Conservation (phyloP, 116 monocot species). For the Zostera marina region DNA sequence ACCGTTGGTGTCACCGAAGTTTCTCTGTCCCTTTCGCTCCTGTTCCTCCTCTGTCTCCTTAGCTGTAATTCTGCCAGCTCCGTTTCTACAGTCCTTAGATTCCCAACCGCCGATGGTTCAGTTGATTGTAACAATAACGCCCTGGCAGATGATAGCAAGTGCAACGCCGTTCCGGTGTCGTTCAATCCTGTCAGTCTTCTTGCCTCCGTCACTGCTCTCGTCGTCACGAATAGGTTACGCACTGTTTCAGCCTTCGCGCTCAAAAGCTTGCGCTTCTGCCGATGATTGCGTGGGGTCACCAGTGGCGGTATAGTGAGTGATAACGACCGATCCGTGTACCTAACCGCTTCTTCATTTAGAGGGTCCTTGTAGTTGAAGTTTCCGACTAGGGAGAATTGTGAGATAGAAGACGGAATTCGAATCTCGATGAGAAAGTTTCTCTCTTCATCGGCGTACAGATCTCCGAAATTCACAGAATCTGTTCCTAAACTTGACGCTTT, state of each 20-base stretch:
- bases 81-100: slow-evolving; percentile 28
- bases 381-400: slow-evolving; percentile 10
- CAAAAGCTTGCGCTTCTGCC: neutral
- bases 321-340: slow-evolving; percentile 21
- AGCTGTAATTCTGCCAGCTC: slow-evolving; percentile 30
- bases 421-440: slow-evolving; percentile 69
- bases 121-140: slow-evolving; percentile 34
- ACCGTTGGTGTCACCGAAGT: slow-evolving; percentile 7
- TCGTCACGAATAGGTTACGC: slow-evolving; percentile 48
- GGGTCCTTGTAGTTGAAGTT: slow-evolving; percentile 52
- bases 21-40: neutral
- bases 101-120: slow-evolving; percentile 3
- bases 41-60: slow-evolving; percentile 10
- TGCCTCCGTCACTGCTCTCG: slow-evolving; percentile 34
- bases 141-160: slow-evolving; percentile 35
- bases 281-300: neutral
- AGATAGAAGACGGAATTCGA: slow-evolving; percentile 15
- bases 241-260: slow-evolving; percentile 16
- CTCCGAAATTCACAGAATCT: slow-evolving; percentile 30
- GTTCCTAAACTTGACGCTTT: neutral
- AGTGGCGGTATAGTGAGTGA: slow-evolving; percentile 9
- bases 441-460: slow-evolving; percentile 70
- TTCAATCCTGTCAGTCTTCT: slow-evolving; percentile 36
- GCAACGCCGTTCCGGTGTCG: slow-evolving; percentile 44
- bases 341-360: slow-evolving; percentile 26